Percentiles rank a stretch among this genome's conserved stretches.
Evolutionary conservation across 495 filamentous ascomycete genomes (phyloP).

Genomic region (Trichoderma asperelloides): DNA sequence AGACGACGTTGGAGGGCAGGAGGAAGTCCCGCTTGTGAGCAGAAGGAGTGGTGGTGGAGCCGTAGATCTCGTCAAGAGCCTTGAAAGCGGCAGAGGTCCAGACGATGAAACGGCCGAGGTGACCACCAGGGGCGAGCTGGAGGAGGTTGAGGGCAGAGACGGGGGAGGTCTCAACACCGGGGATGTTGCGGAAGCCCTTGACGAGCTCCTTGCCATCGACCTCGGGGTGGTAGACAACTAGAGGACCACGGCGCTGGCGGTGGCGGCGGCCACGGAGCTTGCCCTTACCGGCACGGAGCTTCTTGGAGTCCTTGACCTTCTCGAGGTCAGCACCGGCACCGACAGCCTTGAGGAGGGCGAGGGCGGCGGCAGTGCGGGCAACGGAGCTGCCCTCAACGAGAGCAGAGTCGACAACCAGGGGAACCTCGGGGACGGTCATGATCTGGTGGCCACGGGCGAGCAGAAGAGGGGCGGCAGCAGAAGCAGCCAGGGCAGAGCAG

Average conservation of each 20-base stretch:
- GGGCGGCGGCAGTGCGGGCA: constrained; percentile 80
- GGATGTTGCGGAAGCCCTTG: constrained; percentile 92
- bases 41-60: constrained; percentile 72
- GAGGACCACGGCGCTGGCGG: constrained; percentile 92
- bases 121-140: constrained; percentile 95
- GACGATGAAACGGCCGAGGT: constrained; percentile 97
- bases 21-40: constrained; percentile 97
- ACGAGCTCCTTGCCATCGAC: constrained; percentile 86
- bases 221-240: constrained; percentile 91
- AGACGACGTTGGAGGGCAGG: constrained; percentile 77
- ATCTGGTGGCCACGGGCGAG: constrained; percentile 96
- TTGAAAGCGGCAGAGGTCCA: constrained; percentile 97
- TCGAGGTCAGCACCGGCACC: constrained; percentile 84
- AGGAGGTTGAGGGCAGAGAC: constrained; percentile 96
- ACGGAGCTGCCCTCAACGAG: constrained; percentile 68
- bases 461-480: constrained; percentile 85
- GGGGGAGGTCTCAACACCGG: constrained; percentile 93
- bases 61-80: constrained; percentile 93
- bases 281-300: constrained; percentile 95
- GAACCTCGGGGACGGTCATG: constrained; percentile 85
- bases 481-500: constrained; percentile 91
- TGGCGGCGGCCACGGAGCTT: constrained; percentile 91
- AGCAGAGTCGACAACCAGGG: constrained; percentile 85
- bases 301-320: constrained; percentile 88
- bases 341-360: constrained; percentile 76